Evolutionary conservation across 2,329 filamentous ascomycete species (phyloP).

Genomic region (Epichloe glyceriae): DNA sequence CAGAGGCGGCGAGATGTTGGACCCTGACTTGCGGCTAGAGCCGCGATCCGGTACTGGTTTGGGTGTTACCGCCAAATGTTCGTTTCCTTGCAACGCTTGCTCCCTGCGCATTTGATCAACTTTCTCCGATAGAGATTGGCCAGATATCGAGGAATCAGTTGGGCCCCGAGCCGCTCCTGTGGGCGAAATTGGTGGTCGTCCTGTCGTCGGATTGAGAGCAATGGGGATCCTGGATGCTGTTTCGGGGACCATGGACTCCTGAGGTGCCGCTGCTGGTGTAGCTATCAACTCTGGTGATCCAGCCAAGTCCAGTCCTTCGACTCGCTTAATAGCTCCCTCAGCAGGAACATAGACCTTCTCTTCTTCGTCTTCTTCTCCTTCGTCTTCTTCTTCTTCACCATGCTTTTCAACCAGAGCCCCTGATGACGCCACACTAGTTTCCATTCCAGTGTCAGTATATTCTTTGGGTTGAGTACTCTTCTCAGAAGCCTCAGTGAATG

Average conservation of each 20-base stretch:
- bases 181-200: constrained; percentile 13
- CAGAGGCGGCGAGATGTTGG: constrained; percentile 38
- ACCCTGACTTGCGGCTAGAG: constrained; percentile 31
- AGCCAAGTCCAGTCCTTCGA: constrained; percentile 38
- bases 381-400: constrained; percentile 7
- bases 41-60: constrained; percentile 21
- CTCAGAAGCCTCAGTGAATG: constrained; percentile 33
- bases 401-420: constrained; percentile 9
- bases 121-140: constrained; percentile 28
- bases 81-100: constrained; percentile 20
- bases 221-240: neutral
- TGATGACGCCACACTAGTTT: constrained; percentile 17
- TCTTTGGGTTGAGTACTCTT: constrained; percentile 32
- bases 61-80: constrained; percentile 14
- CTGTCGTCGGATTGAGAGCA: neutral
- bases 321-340: constrained; percentile 29
- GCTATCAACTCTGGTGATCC: constrained; percentile 16
- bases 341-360: constrained; percentile 17
- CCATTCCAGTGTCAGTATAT: constrained; percentile 21
- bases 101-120: constrained; percentile 40
- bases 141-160: constrained; percentile 8
- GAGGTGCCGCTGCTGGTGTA: constrained; percentile 9
- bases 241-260: neutral
- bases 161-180: constrained; percentile 8
- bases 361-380: constrained; percentile 11